Conservation (phyloP, 2,329 filamentous ascomycete species). For the Colletotrichum incanum region DNA sequence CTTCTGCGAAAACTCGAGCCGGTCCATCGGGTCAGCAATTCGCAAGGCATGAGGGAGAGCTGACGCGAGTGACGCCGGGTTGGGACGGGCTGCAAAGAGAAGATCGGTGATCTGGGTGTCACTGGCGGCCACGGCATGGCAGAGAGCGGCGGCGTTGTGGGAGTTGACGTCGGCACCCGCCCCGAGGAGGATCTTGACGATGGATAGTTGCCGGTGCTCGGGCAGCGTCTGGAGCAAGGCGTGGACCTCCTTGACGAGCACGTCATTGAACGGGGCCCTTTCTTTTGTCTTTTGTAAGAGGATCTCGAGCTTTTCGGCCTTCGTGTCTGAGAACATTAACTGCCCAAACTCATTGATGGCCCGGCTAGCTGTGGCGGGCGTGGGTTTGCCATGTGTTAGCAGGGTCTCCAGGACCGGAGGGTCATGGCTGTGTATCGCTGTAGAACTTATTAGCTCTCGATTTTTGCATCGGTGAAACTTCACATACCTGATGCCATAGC, state of each 20-base stretch:
- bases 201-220: slow-evolving; percentile 58
- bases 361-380: slow-evolving; percentile 58
- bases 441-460: slow-evolving; percentile 37
- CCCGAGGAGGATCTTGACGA: slow-evolving; percentile 63
- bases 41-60: slow-evolving; percentile 69
- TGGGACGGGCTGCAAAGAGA: slow-evolving; percentile 61
- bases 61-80: slow-evolving; percentile 60
- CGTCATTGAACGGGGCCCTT: slow-evolving; percentile 59
- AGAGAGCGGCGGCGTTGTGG: slow-evolving; percentile 66
- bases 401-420: slow-evolving; percentile 65
- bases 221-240: slow-evolving; percentile 57
- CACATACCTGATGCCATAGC: slow-evolving; percentile 57
- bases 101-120: slow-evolving; percentile 64
- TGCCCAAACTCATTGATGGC: slow-evolving; percentile 61
- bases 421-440: slow-evolving; percentile 61
- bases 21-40: slow-evolving; percentile 66
- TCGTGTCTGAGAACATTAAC: slow-evolving; percentile 61
- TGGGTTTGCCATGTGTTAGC: slow-evolving; percentile 63
- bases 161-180: slow-evolving; percentile 70
- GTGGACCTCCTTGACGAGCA: slow-evolving; percentile 68
- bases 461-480: background rate
- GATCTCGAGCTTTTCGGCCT: slow-evolving; percentile 65
- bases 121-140: slow-evolving; percentile 64
- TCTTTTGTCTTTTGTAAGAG: slow-evolving; percentile 62
- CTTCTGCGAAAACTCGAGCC: slow-evolving; percentile 65